Conservation (phyloP, 306 rosid species). For the Benincasa hispida region DNA sequence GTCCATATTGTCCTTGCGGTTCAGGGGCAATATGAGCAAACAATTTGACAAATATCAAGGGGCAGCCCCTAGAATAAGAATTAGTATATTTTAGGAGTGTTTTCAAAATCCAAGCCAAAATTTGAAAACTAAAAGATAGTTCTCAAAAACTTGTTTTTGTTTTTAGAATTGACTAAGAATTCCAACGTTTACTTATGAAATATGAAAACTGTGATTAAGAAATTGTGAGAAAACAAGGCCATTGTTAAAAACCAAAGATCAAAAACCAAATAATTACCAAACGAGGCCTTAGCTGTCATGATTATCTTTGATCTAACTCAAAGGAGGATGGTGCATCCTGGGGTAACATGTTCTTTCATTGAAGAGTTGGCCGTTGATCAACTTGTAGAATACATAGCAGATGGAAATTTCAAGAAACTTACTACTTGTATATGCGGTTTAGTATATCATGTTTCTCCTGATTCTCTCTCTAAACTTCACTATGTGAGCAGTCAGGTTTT, state of each 20-base stretch:
- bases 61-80: too few species aligned
- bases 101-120: too few species aligned
- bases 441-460: slow-evolving; percentile 9
- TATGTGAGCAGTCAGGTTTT: slow-evolving; percentile 75
- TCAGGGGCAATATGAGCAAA: background rate
- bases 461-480: slow-evolving; percentile 5
- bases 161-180: too few species aligned
- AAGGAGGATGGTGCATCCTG: background rate
- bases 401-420: background rate
- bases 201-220: too few species aligned
- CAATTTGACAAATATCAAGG: background rate
- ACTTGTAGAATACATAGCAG: background rate
- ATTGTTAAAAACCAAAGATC: too few species aligned
- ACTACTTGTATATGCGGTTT: background rate
- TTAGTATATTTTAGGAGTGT: too few species aligned
- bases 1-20: background rate
- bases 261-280: too few species aligned
- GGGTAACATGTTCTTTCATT: background rate
- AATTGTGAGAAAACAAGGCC: too few species aligned
- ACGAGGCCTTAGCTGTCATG: background rate
- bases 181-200: too few species aligned
- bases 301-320: background rate
- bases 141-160: too few species aligned
- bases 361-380: background rate
- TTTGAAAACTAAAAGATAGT: too few species aligned